A percentile compares a stretch with the other conserved stretches of the same genome.
Evolutionary conservation across 192 early-diverging fungal species (phyloP).

Genomic region (Borealophlyctis nickersoniae): DNA sequence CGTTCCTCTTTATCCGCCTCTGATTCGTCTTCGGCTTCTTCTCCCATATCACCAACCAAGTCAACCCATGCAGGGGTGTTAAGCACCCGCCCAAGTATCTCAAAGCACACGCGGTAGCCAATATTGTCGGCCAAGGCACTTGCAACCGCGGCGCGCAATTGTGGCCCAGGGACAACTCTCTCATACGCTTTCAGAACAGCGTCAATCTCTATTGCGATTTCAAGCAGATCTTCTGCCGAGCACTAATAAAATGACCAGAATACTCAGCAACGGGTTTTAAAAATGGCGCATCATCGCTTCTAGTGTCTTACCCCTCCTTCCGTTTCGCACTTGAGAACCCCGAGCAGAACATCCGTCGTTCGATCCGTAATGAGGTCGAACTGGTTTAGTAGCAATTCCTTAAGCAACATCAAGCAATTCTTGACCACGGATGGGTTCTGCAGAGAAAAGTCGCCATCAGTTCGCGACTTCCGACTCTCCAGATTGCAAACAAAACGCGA

Average conservation of each 20-base stretch:
- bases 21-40: not conserved
- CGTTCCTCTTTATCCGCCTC: not conserved
- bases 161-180: not conserved
- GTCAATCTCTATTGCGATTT: conserved; percentile 3
- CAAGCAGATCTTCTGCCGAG: not conserved
- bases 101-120: not conserved
- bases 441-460: not conserved
- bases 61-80: not conserved
- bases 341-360: not conserved
- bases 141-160: not conserved
- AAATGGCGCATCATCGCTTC: not conserved
- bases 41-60: not conserved
- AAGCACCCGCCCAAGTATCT: conserved; percentile 4
- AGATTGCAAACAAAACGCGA: too few relatives aligned
- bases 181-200: conserved; percentile 4
- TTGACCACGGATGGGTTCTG: not conserved
- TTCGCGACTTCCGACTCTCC: not conserved
- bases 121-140: not conserved
- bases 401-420: conserved; percentile 4
- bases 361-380: not conserved
- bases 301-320: not conserved
- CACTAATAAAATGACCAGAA: not conserved
- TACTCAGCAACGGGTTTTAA: not conserved
- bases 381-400: conserved; percentile 3
- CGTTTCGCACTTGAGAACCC: conserved; percentile 1